Evolutionary conservation across 495 filamentous ascomycete species (phyloP), one percentile per base, ranked within the genome.

Genomic region (Podospora comata): DNA sequence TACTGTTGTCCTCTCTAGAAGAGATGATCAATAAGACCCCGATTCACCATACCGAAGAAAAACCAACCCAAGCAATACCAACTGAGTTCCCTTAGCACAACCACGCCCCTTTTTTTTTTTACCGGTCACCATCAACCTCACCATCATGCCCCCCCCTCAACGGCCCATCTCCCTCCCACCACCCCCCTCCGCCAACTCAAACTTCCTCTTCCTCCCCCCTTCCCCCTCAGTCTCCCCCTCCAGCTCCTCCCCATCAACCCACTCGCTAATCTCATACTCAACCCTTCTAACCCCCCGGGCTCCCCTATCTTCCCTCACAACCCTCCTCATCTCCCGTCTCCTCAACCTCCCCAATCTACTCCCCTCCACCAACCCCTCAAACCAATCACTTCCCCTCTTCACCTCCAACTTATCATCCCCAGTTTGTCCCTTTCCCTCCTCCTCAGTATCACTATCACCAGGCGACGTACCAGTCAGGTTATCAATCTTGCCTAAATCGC

Each of bases 211-310:
- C 55, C 73, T 77, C 54, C 44, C 72, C 26, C 61, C 67, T 6
- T 76, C 78, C 53, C 79, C 65, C 81, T 67, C 78, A 82, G 60
- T 81, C 81, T 79, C 68, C 5, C 83, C 89, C 68, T 90, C 89
- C 57, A 71, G 79, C n/a, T 79, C 82, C 54, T 83, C 86, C 60
- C 84, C 87, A 65, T 84, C 86, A 54, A 84, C 85, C 85, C 87
- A 93, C 76, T 97, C 93, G 56, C 87, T 85, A 68, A 97, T 81
- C 78, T 96, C 92, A 90, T 92, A 96, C 73, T 94, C 90, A 53
- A 95, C 83, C 30, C 79, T 85, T 7, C 30, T 23, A 23, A 32
- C 30, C 16, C 85, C 85, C 16, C 78, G 81, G 11, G 88, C 87
- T 74, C 90, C 86, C 62, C 76, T 65, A 83, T 87, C 26, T 80